A percentile compares a stretch with the other conserved stretches of the same genome.
Conservation (phyloP, 495 filamentous ascomycete species). For the Penicillium waksmanii region DNA sequence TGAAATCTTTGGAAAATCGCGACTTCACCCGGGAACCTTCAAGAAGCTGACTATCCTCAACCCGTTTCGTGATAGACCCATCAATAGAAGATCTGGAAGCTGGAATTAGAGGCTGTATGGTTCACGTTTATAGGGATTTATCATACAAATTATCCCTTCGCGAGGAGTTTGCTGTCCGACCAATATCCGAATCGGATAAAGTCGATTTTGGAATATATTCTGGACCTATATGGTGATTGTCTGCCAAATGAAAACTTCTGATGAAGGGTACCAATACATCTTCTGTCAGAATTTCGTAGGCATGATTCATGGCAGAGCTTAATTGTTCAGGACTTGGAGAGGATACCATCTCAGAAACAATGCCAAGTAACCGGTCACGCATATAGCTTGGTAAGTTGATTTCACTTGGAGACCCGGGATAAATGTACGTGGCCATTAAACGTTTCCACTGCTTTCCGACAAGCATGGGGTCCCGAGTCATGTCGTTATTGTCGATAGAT, state of each 20-base stretch:
- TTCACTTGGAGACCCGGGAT: slow-evolving; percentile 6
- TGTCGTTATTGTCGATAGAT: neutral
- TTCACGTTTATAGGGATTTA: neutral
- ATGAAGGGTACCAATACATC: slow-evolving; percentile 9
- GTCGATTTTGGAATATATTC: too few relatives aligned
- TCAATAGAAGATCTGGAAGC: neutral
- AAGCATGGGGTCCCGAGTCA: neutral
- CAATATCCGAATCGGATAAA: too few relatives aligned
- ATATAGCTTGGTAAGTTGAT: slow-evolving; percentile 10
- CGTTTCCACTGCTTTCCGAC: slow-evolving; percentile 7
- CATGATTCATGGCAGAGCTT: slow-evolving; percentile 8
- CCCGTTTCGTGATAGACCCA: neutral
- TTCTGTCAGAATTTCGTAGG: slow-evolving; percentile 12
- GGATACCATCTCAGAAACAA: neutral
- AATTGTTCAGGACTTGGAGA: slow-evolving; percentile 5
- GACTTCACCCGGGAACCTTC: neutral
- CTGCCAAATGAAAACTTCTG: slow-evolving; percentile 1
- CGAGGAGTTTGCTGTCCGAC: too few relatives aligned
- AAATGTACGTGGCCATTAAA: slow-evolving; percentile 10
- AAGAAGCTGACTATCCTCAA: neutral
- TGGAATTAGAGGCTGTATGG: neutral
- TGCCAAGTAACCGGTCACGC: slow-evolving; percentile 3
- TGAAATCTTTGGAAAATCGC: neutral
- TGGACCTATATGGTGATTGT: neutral
- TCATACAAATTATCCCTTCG: neutral